Base-by-base conservation (phyloP, 2,329 filamentous ascomycete species). In the Botrytis fragariae region DNA sequence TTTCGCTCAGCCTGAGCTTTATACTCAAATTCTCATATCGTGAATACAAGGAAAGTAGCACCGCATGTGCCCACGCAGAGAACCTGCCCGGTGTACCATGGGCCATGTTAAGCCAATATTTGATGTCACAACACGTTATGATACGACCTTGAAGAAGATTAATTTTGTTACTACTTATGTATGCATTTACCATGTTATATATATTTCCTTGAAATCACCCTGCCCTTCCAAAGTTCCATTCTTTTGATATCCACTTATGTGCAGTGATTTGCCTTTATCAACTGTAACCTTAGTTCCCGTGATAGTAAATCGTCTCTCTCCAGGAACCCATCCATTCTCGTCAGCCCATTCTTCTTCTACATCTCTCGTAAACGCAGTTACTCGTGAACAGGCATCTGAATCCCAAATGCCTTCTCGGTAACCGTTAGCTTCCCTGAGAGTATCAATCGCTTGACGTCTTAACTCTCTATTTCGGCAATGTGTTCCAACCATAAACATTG, bases 321-420 rank as follows among this genome's bases (percentile, higher is more conserved):
- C 60, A 25, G 60, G 69, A 65, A 73, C 67, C 59, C 48, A 59
- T 44, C 68, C 65, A 64, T 64, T 63, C 39, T 60, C 57, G 70
- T 72, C 70, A 14, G 69, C 59, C 74, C 70, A 74, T 37, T 74
- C 70, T 25, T 74, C 74, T 59, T 76, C 75, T 8, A 72, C n/a
- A 57, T 74, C 70, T 39, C 73, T 65, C 18, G 69, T 42, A 45
- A 69, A 72, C 3, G 25, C 44, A 18, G 35, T 59, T 12, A 73
- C 60, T 54, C 51, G 64, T 20, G 48, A 72, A 45, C 70, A 54
- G 8, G 48, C 62, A 44, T 71, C 64, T 39, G 71, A 69, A 61
- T 76, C 73, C 73, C 74, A 76, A n/a, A 76, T 62, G 6, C 75
- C 74, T 71, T 76, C 75, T 44, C 69, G 54, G 51, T 76, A 75